These are phyloP conservation scores for Phylloboletellus chloephorus DNA, from an alignment of 1,284 basidiomycete genomes.

Conservation along the genomic window DNA sequence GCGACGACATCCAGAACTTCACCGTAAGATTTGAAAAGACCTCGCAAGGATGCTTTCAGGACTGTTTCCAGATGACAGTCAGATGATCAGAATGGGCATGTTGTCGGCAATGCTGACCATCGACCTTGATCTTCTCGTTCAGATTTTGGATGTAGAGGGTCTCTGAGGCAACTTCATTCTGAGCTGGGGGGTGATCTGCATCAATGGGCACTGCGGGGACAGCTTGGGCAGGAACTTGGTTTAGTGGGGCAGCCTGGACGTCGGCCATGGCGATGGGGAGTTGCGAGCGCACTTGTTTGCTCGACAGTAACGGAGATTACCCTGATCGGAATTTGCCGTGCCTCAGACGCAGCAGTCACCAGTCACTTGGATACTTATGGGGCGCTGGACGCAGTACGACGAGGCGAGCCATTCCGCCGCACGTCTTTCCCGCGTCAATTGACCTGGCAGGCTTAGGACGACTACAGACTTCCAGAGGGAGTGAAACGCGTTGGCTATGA, in stretches of 20 bases:
- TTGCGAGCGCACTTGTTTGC: conserved; percentile 11
- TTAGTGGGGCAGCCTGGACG: conserved; percentile 25
- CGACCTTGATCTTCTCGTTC: conserved; percentile 93
- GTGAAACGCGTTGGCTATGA: conserved; percentile 61
- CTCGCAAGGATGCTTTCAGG: conserved; percentile 82
- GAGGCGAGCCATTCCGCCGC: conserved; percentile 32
- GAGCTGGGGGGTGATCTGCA: conserved; percentile 28
- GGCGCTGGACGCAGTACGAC: conserved; percentile 56
- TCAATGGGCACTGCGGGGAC: conserved; percentile 30
- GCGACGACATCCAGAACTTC: conserved; percentile 90
- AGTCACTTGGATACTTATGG: conserved; percentile 37
- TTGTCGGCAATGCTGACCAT: conserved; percentile 45
- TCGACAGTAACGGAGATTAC: background rate
- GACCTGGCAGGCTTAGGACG: conserved; percentile 39
- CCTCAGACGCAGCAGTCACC: background rate
- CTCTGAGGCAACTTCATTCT: conserved; percentile 58
- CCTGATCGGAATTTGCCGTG: conserved; percentile 24
- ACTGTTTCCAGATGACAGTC: conserved; percentile 41
- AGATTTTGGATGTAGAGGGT: conserved; percentile 97
- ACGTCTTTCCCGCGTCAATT: background rate
- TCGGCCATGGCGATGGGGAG: conserved; percentile 29
- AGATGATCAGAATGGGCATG: conserved; percentile 5
- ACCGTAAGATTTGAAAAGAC: conserved; percentile 91
- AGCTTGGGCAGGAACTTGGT: conserved; percentile 36
- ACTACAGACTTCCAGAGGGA: conserved; percentile 54